Base-by-base conservation (phyloP, 108 stramenopile species). In the Stephanodiscus triporus region DNA sequence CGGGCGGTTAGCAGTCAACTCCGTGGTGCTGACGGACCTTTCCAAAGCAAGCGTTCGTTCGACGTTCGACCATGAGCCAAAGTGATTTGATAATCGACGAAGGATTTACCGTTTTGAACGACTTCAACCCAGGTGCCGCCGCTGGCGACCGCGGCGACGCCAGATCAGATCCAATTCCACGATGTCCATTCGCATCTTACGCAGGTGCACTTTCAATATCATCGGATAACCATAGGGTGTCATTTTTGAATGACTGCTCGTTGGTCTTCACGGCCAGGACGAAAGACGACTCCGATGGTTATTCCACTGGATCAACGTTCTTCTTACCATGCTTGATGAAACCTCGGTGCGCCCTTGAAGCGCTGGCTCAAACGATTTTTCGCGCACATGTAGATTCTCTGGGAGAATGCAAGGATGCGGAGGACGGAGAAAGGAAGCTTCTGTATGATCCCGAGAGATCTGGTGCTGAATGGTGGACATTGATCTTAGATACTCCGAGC, bases 391-490 rank as follows among this genome's bases (percentile, higher is more conserved):
- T 86, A 14, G 77, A 80, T 69, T 75, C 83, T 63, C 67, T 91
- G 19, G 82, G 83, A 59, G 49, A 30, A 22, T 50, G 57, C 29
- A 29, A 58, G 23, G 30, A 47, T 22, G 53, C 63, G 26, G 66
- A 47, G 13, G 22, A 40, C 22, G 38, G 17, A 7, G 26, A 45
- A 60, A 36, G 61, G 26, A 83, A 73, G 27, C 75, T 77, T 13
- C 64, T 83, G 32, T 94, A 76, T 74, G 86, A 90, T 72, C 86
- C 89, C 7, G 81, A 87, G 34, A 80, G 82, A 71, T 87, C 86
- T 42, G 96, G 96, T 26, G 94, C 94, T 9, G 93, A 97, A 62
- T 97, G 96, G 96, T 97, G 96, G 96, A 95, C 94, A 23, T 77
- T 93, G 57, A 94, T 93, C 38, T 77, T 97, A 58, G 91, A 95